Conservation (phyloP, 108 stramenopile genomes). For the Discostella stelligeroides region DNA sequence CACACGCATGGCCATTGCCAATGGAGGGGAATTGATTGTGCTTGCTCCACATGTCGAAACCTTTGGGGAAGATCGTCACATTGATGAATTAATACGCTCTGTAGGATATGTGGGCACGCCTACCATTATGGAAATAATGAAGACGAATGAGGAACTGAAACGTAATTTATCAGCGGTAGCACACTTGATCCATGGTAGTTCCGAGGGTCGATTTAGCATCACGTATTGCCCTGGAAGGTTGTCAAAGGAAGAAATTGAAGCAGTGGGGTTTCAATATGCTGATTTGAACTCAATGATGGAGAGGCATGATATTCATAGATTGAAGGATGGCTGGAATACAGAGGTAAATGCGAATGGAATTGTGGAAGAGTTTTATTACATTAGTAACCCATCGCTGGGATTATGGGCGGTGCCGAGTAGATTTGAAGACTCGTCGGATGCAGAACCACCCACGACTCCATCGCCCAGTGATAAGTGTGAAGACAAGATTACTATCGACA, state of each 20-base stretch:
- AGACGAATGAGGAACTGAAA: constrained; percentile 73
- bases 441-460: neutral
- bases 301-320: constrained; percentile 60
- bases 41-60: constrained; percentile 87
- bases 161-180: constrained; percentile 92
- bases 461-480: neutral
- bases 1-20: constrained; percentile 94
- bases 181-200: constrained; percentile 94
- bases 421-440: constrained; percentile 55
- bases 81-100: constrained; percentile 89
- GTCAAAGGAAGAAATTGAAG: constrained; percentile 80
- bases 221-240: constrained; percentile 93
- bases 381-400: constrained; percentile 94
- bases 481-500: neutral
- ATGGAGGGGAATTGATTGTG: constrained; percentile 91
- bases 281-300: constrained; percentile 67
- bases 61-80: constrained; percentile 91
- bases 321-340: constrained; percentile 89
- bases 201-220: constrained; percentile 90
- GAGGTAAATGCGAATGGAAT: constrained; percentile 41
- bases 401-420: constrained; percentile 87
- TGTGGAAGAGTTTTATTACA: constrained; percentile 87
- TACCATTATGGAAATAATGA: constrained; percentile 78
- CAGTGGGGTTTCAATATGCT: constrained; percentile 84
- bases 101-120: constrained; percentile 93